These are phyloP conservation scores for Warburgia ugandensis DNA, from an alignment of 164 flowering plant genomes.

Conservation along the genomic window DNA sequence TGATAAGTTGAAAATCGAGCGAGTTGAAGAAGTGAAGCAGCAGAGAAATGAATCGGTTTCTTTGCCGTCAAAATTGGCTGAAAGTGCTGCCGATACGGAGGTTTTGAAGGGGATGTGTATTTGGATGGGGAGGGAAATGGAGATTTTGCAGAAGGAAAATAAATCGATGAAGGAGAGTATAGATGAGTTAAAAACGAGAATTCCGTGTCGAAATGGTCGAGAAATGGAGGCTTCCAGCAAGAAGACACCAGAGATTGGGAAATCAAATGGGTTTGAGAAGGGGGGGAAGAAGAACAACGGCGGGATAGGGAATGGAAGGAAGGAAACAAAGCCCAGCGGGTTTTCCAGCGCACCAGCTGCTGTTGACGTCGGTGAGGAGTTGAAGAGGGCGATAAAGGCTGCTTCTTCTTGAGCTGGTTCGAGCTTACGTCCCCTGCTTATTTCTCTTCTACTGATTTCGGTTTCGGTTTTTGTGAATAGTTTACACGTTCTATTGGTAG, in stretches of 20 bases:
- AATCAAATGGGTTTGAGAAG: constrained; percentile 29
- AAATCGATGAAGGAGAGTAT: constrained; percentile 39
- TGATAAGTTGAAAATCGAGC: constrained; percentile 68
- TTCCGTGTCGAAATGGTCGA: constrained; percentile 7
- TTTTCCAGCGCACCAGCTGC: constrained; percentile 10
- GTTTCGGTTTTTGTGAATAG: too few species aligned
- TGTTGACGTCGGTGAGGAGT: constrained; percentile 51
- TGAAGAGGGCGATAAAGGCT: constrained; percentile 73
- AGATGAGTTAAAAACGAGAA: constrained; percentile 27
- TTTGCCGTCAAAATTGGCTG: neutral
- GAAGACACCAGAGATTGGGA: constrained; percentile 13
- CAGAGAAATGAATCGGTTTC: neutral
- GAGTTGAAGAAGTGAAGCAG: constrained; percentile 33
- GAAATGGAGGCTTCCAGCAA: constrained; percentile 17
- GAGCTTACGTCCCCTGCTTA: too few species aligned
- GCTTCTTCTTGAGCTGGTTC: too few species aligned
- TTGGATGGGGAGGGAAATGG: constrained; percentile 75
- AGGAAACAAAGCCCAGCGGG: constrained; percentile 25
- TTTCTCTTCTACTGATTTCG: too few species aligned
- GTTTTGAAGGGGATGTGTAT: constrained; percentile 49
- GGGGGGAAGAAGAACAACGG: constrained; percentile 45
- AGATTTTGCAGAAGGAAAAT: constrained; percentile 52
- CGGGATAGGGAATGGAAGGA: constrained; percentile 24
- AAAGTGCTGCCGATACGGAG: constrained; percentile 27
- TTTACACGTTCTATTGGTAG: too few species aligned